A percentile compares a stretch with the other conserved stretches of the same genome.
Evolutionary conservation across 805 yeast genomes (phyloP).

Genomic region (Alloascoidea hylecoeti): DNA sequence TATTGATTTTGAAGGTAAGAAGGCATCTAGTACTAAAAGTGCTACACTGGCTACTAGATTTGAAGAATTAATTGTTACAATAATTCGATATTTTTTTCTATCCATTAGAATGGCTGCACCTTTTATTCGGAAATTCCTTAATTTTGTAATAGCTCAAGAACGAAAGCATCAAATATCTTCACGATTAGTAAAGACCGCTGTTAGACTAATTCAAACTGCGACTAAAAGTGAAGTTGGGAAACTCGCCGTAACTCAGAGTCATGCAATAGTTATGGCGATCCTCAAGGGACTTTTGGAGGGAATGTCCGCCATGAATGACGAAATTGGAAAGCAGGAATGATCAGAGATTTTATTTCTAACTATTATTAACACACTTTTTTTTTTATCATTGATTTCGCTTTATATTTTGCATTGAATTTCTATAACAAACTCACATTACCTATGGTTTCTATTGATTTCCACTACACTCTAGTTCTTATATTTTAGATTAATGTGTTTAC

Average conservation of each 20-base stretch:
- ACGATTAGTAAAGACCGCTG: neutral
- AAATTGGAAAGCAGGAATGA: too few species aligned
- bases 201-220: neutral
- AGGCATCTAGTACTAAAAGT: neutral
- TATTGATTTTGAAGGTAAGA: neutral
- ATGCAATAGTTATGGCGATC: neutral
- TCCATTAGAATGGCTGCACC: neutral
- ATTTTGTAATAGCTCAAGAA: neutral
- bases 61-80: neutral
- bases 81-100: neutral
- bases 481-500: too few species aligned
- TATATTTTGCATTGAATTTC: too few species aligned
- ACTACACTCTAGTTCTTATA: too few species aligned
- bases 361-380: too few species aligned
- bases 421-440: too few species aligned
- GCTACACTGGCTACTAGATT: neutral
- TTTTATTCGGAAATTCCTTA: neutral
- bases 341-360: too few species aligned
- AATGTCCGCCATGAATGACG: neutral
- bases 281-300: slow-evolving; percentile 1
- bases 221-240: neutral
- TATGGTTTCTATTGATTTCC: too few species aligned
- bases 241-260: neutral
- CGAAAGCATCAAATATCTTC: neutral
- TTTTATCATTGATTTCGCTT: too few species aligned